Conservation (phyloP, 164 flowering plant genomes). For the Annona squamosa region DNA sequence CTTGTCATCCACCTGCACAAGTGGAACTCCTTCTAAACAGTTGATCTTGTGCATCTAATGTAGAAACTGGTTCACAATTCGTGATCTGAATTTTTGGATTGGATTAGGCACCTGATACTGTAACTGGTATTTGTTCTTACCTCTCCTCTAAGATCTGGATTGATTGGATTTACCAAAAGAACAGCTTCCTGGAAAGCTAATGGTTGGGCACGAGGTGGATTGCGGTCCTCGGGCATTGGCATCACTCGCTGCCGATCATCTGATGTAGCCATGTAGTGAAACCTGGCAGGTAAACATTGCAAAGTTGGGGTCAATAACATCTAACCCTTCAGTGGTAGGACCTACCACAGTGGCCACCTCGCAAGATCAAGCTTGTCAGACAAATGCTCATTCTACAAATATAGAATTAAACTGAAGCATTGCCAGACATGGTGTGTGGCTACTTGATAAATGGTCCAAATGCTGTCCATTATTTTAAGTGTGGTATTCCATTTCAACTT, state of each 20-base stretch:
- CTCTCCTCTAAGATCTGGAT: constrained; percentile 70
- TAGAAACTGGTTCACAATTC: not conserved
- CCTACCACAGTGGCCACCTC: not conserved
- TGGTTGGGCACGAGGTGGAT: constrained; percentile 49
- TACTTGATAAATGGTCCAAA: no score
- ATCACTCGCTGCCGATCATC: constrained; percentile 70
- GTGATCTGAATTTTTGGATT: not conserved
- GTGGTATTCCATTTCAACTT: not conserved
- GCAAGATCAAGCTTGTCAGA: not conserved
- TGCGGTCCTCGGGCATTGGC: constrained; percentile 88
- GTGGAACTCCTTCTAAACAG: not conserved
- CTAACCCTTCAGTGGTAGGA: not conserved
- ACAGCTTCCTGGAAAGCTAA: constrained; percentile 90
- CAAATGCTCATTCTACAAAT: not conserved
- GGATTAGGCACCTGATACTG: not conserved
- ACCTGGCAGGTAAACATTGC: constrained; percentile 33
- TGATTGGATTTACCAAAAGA: constrained; percentile 54
- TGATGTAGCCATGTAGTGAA: constrained; percentile 82
- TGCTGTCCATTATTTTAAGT: no score
- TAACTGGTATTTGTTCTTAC: constrained; percentile 20
- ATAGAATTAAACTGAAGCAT: no score
- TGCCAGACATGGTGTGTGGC: no score
- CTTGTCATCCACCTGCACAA: constrained; percentile 85
- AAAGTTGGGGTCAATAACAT: not conserved
- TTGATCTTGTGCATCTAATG: not conserved